Evolutionary conservation across 169 alveolate genomes (phyloP).

Genomic region (Eimeria praecox): DNA sequence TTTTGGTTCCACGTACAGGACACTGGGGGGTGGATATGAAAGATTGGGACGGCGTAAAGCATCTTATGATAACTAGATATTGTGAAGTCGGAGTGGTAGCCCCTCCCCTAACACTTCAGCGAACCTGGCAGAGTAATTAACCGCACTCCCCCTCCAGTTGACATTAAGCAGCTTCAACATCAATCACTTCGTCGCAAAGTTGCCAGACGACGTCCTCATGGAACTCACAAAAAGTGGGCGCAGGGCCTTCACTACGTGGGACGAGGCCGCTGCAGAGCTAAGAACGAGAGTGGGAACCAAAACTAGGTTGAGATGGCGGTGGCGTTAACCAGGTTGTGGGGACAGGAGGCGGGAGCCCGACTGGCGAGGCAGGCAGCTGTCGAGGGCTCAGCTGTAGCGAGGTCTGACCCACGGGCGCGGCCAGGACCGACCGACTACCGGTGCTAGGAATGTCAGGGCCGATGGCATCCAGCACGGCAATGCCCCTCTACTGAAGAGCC

Average conservation of each 20-base stretch:
- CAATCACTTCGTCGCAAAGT: not conserved
- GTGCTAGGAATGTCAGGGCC: not conserved
- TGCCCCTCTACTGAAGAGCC: not conserved
- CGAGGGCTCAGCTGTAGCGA: no score
- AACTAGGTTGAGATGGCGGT: not conserved
- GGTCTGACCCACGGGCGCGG: not conserved
- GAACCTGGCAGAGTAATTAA: not conserved
- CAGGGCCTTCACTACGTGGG: not conserved
- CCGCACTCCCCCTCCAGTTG: no score
- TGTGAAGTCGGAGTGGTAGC: no score
- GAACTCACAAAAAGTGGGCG: not conserved
- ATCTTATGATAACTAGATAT: not conserved
- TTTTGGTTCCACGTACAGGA: not conserved
- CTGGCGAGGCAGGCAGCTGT: not conserved
- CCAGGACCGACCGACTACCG: not conserved
- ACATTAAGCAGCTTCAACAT: not conserved
- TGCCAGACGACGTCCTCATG: not conserved
- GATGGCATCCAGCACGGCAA: not conserved
- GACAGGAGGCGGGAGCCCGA: not conserved
- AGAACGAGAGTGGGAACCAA: not conserved
- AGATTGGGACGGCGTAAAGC: not conserved
- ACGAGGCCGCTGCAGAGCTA: not conserved
- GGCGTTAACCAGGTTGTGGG: not conserved
- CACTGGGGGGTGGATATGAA: not conserved
- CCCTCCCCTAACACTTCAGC: not conserved